Evolutionary conservation across 2,329 filamentous ascomycete species (phyloP), one percentile per base, ranked within the genome.

Genomic region (Tricladium varicosporioides): DNA sequence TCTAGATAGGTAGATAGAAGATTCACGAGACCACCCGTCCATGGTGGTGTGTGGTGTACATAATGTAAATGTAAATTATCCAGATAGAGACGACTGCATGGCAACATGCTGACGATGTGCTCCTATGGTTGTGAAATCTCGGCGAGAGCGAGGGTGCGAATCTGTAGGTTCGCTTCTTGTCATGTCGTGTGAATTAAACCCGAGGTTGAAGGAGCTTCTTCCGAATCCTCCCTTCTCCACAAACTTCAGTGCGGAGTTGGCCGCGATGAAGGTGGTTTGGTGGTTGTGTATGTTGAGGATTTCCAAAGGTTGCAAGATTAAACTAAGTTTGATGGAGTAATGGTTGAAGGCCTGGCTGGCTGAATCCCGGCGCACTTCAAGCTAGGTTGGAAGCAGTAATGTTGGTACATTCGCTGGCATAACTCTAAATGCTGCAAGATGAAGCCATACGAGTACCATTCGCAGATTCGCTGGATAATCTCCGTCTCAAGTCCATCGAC

Each of bases 21-120:
- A 44, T 16, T 40, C 47, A 49, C 47, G 31, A 49, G 47, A 49
- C 19, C 47, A 16, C 47, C 22, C 47, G 47, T 43, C 36, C 10
- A 13, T n/a, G 36, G 11, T 11, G n/a, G 10, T 40, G 36, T 40
- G 36, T 40, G 36, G 36, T 40, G 36, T 40, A 40, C 36, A 40
- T 40, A 40, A 40, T 40, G 36, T 40, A 40, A 40, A 40, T 40
- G 36, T 40, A 40, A 40, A 40, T 40, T 40, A 40, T 11, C 36
- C 36, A 40, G 36, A 40, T 40, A 10, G 36, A 40, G 36, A 40
- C 36, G 36, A 40, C 36, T 13, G 36, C n/a, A n/a, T 40, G 36
- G 11, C 36, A 40, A 40, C 11, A 10, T n/a, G 36, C 36, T 40
- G 36, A 40, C 36, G 11, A 40, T 40, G 36, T 40, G 36, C 36